A percentile compares a stretch with the other conserved stretches of the same genome.
Conservation (phyloP, 2,329 filamentous ascomycete genomes). For the Ophiostoma triangulosporum region DNA sequence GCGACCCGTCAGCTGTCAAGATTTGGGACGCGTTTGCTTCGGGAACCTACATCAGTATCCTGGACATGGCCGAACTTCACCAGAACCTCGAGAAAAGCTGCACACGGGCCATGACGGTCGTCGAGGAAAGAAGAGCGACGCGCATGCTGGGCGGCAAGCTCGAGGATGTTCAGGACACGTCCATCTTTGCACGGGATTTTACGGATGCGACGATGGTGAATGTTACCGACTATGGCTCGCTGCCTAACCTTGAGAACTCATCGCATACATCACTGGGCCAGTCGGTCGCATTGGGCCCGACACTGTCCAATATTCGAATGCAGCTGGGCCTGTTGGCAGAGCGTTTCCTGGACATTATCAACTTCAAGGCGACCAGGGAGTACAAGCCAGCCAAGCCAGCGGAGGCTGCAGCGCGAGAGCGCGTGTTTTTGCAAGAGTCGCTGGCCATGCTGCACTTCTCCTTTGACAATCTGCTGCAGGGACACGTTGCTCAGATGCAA, state of each 20-base stretch:
- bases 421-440: slow-evolving; percentile 29
- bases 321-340: slow-evolving; percentile 37
- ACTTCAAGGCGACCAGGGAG: slow-evolving; percentile 33
- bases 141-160: slow-evolving; percentile 28
- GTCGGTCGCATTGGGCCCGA: slow-evolving; percentile 35
- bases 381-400: slow-evolving; percentile 33
- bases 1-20: slow-evolving; percentile 23
- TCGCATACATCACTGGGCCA: slow-evolving; percentile 27
- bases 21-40: slow-evolving; percentile 36
- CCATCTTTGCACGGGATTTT: slow-evolving; percentile 5
- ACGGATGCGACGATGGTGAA: slow-evolving; percentile 25
- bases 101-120: slow-evolving; percentile 36
- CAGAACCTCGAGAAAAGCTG: slow-evolving; percentile 33
- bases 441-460: slow-evolving; percentile 30
- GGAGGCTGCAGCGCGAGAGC: slow-evolving; percentile 27
- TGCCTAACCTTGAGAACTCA: slow-evolving; percentile 33
- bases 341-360: slow-evolving; percentile 36
- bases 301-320: slow-evolving; percentile 33
- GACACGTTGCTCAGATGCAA: slow-evolving; percentile 9
- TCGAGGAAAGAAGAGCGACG: slow-evolving; percentile 36
- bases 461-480: slow-evolving; percentile 24
- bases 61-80: slow-evolving; percentile 32
- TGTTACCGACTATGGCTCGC: slow-evolving; percentile 37
- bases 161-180: slow-evolving; percentile 29
- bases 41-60: slow-evolving; percentile 36